phyloP scores from a whole-genome alignment of 768 basidiomycete species.

The Mrakia frigida region DNA sequence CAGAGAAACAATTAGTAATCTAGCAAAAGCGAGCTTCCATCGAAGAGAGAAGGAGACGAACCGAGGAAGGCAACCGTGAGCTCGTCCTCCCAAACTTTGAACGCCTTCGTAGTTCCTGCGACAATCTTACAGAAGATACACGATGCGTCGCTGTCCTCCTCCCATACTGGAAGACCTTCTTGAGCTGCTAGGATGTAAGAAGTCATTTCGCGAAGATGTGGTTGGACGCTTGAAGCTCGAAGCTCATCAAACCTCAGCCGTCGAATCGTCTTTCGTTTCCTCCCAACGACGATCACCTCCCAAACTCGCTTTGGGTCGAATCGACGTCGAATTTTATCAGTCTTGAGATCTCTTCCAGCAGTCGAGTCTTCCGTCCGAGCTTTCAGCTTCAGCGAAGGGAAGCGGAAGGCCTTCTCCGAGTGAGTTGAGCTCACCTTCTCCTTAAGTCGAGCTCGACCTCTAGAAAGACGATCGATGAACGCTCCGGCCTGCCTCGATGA shows the following conservation, averaged over 20 bases:
- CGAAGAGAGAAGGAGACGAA: background rate
- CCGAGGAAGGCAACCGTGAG: background rate
- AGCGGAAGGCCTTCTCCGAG: too few species aligned
- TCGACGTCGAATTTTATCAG: too few species aligned
- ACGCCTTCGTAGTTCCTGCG: background rate
- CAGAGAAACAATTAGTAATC: too few species aligned
- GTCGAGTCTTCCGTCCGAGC: too few species aligned
- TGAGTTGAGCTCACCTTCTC: too few species aligned
- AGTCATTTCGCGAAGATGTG: background rate
- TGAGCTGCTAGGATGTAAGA: conserved; percentile 7
- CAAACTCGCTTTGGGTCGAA: too few species aligned
- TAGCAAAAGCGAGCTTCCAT: background rate
- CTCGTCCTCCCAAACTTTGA: background rate
- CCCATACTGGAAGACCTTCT: background rate
- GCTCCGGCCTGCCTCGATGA: too few species aligned
- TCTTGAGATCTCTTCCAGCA: too few species aligned
- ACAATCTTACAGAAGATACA: conserved; percentile 11
- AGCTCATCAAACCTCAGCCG: background rate
- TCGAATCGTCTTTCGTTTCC: background rate
- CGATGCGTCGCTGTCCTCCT: background rate
- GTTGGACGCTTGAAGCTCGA: background rate
- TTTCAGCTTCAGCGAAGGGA: too few species aligned
- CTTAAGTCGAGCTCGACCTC: too few species aligned
- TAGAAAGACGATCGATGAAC: too few species aligned
- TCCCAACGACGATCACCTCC: too few species aligned